Evolutionary conservation across 768 basidiomycete genomes (phyloP).

Genomic region (Boletus subparvulus): DNA sequence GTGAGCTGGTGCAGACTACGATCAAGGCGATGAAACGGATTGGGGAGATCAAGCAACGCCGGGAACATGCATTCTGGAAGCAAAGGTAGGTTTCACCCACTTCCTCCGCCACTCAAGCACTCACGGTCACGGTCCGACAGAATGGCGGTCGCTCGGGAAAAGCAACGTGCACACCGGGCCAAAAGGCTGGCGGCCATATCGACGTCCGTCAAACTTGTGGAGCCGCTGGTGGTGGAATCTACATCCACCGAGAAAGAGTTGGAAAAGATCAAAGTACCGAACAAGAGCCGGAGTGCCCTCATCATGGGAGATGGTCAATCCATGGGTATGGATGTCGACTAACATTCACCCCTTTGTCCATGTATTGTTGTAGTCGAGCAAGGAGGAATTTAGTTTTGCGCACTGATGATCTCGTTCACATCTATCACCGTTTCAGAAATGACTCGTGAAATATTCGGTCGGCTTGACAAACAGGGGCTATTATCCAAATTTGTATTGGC

Average conservation of each 20-base stretch:
- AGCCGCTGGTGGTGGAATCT: conserved; percentile 53
- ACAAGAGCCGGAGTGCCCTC: conserved; percentile 68
- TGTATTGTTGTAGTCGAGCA: neutral
- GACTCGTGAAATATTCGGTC: no score
- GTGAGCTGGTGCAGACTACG: conserved; percentile 89
- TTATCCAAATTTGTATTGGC: conserved; percentile 18
- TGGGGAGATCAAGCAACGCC: conserved; percentile 83
- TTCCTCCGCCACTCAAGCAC: neutral
- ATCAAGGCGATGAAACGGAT: conserved; percentile 96
- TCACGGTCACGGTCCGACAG: conserved; percentile 39
- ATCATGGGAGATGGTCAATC: conserved; percentile 80
- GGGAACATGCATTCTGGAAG: conserved; percentile 96
- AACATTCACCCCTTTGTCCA: conserved; percentile 14
- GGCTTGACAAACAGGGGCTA: conserved; percentile 15
- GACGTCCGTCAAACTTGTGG: conserved; percentile 60
- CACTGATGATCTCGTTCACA: neutral
- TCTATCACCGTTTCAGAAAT: neutral
- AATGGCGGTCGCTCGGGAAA: conserved; percentile 82
- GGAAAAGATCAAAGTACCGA: conserved; percentile 76
- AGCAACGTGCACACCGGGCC: conserved; percentile 70
- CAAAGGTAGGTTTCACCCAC: conserved; percentile 55
- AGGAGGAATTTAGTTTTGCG: neutral
- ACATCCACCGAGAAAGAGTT: conserved; percentile 49
- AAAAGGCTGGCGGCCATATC: conserved; percentile 56
- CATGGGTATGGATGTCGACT: conserved; percentile 92